Base-by-base conservation (phyloP, 2,329 filamentous ascomycete genomes). In the Diatrype stigma region DNA sequence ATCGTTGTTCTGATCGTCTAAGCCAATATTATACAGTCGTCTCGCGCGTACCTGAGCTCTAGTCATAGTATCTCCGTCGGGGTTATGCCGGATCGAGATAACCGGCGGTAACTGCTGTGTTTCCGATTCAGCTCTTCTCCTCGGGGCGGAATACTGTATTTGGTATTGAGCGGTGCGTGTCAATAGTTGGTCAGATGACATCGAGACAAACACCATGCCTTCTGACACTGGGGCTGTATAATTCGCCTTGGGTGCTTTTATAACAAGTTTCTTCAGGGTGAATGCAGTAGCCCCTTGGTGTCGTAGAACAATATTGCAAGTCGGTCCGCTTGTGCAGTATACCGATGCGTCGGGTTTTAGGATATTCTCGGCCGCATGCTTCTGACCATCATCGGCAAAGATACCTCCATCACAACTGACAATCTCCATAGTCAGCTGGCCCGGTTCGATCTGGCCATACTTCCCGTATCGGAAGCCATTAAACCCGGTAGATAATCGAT, bases 171-270 rank as follows among this genome's bases (percentile, higher is more conserved):
- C 80, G 11, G 90, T 94, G 51, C 86, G 80, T 19, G 77, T 80
- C 42, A 94, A 71, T 1, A 94, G 73, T 53, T 94, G 86, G 58
- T 95, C 85, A 35, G 85, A 81, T 38, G 84, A 81, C 92, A 96
- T 96, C 44, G 89, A 82, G 26, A 97, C 80, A 64, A 96, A 96
- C 1, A 97, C 82, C 79, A 96, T 86, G 42, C 94, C 93, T 77
- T 96, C 89, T 69, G 93, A 86, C 48, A 96, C 86, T 89, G 91
- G 91, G 60, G 90, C 86, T 53, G 90, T 92, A 68, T 91, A 96
- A 48, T 89, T 89, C 42, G 80, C 74, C 34, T 84, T 83, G 1
- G 93, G 93, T 10, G 89, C 90, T 67, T 90, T 92, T 69, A 97
- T 95, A 56, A 95, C 79, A 46, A 97, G 73, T 70, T 93, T 93